Evolutionary conservation across 2,329 filamentous ascomycete species (phyloP), one percentile per base, ranked within the genome.

Genomic region (Scedosporium boydii): DNA sequence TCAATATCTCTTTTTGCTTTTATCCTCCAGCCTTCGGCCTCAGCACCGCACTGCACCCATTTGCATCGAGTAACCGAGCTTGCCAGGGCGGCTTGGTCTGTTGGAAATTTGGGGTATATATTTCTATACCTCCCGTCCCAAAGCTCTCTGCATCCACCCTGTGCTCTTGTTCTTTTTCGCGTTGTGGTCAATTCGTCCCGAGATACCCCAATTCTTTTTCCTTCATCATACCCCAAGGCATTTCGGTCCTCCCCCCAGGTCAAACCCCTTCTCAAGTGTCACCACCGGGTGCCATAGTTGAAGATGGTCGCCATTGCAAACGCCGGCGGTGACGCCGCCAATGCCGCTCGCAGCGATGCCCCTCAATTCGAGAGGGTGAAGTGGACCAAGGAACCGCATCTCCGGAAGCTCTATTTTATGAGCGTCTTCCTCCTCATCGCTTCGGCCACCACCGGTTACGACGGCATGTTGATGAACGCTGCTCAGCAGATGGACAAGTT

Each of bases 381-480:
- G 62, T 87, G 84, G 84, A 80, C 76, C 65, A 77, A 74, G 67
- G 81, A 86, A 65, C 81, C 82, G 44, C 80, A 84, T 68, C 72
- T 86, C 62, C 76, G 83, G 61, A 81, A 77, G 69, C 78, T 86
- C 12, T 86, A 86, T 68, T 75, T 76, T 60, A 78, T 79, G 69
- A 77, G 76, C 64, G 71, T 77, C 23, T 78, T 86, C 64, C 75
- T 87, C 63, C 82, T 84, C 71, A 74, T 86, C 63, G 83, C 82
- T 14, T 86, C 83, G 34, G 83, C 83, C 56, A 86, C 83, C 34
- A 86, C 82, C 6, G 83, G 83, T 62, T 86, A 85, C 69, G 84
- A 87, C 72, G 82, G 83, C 62, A 82, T 83, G 79, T 74, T 84
- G 64, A 75, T 84, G 70, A 85, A 85, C 72, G 83, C 81, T 9